These are phyloP conservation scores for Endothia cerciana DNA, from an alignment of 2,329 filamentous ascomycete species.

Conservation along the genomic window DNA sequence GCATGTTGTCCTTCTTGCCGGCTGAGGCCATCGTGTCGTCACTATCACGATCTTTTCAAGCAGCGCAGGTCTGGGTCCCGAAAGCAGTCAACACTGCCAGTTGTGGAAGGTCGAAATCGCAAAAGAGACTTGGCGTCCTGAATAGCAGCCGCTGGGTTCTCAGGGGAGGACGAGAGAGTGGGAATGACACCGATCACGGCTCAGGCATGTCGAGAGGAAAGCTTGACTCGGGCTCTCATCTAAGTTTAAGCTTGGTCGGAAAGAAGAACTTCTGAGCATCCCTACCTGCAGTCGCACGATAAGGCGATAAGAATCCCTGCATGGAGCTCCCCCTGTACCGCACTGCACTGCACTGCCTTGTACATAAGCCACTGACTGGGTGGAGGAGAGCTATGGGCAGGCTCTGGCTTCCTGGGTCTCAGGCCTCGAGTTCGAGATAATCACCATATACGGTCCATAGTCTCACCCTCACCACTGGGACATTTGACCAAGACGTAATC, in stretches of 20 bases:
- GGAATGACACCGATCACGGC: neutral
- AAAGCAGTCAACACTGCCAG: neutral
- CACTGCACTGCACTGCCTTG: neutral
- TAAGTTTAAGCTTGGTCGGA: neutral
- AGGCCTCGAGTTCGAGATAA: neutral
- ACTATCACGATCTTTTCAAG: neutral
- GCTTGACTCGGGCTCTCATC: constrained; percentile 11
- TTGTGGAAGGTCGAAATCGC: neutral
- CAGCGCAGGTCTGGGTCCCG: neutral
- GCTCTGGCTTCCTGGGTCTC: neutral
- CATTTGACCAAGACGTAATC: no score
- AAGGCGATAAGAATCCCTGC: constrained; percentile 1
- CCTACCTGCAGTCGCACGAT: neutral
- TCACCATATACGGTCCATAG: no score
- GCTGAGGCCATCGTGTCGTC: constrained; percentile 13
- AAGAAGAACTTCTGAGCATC: constrained; percentile 2
- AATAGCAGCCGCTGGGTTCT: neutral
- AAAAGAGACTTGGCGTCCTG: neutral
- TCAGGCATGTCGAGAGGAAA: neutral
- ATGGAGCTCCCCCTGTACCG: neutral
- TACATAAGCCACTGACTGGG: no score
- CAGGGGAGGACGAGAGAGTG: neutral
- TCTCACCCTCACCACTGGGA: no score
- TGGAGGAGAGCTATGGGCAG: neutral
- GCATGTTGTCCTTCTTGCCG: constrained; percentile 24